A percentile compares a stretch with the other conserved stretches of the same genome.
Conservation (phyloP, 345 rosid species). For the Pugionium dolabratum region DNA sequence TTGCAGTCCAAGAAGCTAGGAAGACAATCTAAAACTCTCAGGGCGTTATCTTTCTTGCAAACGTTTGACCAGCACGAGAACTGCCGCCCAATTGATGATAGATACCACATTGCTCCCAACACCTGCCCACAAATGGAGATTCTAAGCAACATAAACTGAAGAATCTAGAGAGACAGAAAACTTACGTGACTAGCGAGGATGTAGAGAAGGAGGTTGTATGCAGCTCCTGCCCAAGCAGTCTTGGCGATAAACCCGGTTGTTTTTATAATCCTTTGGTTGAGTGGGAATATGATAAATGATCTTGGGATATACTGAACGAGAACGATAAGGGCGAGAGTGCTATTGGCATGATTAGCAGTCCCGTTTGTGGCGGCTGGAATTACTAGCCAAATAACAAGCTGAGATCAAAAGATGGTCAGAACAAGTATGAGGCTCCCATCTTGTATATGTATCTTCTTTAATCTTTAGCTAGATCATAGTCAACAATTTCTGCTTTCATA, state of each 20-base stretch:
- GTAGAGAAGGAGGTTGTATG: constrained; percentile 72
- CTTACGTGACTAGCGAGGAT: constrained; percentile 81
- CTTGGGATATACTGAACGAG: constrained; percentile 81
- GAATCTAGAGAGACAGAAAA: neutral
- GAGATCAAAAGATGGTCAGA: constrained; percentile 32
- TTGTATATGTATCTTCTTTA: neutral
- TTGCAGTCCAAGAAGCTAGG: constrained; percentile 65
- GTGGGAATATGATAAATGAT: constrained; percentile 71
- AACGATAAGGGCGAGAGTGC: constrained; percentile 66
- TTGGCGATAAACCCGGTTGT: constrained; percentile 67
- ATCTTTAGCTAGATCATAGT: constrained; percentile 8
- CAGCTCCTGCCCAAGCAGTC: constrained; percentile 93
- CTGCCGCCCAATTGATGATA: constrained; percentile 69
- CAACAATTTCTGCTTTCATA: neutral
- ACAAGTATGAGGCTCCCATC: constrained; percentile 18
- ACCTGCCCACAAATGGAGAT: constrained; percentile 47
- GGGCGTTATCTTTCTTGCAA: constrained; percentile 51
- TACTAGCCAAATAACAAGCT: constrained; percentile 72
- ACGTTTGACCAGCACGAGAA: constrained; percentile 71
- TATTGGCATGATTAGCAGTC: constrained; percentile 65
- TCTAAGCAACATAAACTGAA: constrained; percentile 8
- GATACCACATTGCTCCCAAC: constrained; percentile 81
- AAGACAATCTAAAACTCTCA: constrained; percentile 52
- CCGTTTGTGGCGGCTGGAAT: constrained; percentile 57
- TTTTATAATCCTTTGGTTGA: constrained; percentile 68